These are phyloP conservation scores for Ambrosiella beaveri DNA, from an alignment of 2,329 filamentous ascomycete genomes.

Conservation along the genomic window DNA sequence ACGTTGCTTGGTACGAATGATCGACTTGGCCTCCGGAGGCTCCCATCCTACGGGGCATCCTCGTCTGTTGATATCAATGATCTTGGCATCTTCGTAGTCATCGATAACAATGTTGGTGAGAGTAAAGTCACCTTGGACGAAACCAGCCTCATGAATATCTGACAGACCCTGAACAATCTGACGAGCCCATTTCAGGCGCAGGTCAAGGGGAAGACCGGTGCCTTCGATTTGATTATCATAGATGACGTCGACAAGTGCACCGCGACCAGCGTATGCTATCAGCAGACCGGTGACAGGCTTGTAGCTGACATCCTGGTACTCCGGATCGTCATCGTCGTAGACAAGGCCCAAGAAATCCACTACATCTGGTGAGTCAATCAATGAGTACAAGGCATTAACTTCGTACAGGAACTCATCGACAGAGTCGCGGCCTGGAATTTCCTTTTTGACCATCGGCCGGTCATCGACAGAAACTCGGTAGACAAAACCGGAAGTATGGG, in stretches of 20 bases:
- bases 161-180: slow-evolving; percentile 81
- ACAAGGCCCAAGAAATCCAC: slow-evolving; percentile 79
- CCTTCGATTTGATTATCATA: slow-evolving; percentile 43
- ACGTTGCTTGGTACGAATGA: slow-evolving; percentile 75
- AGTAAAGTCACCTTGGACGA: slow-evolving; percentile 95
- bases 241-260: slow-evolving; percentile 77
- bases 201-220: slow-evolving; percentile 45
- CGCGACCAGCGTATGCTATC: slow-evolving; percentile 72
- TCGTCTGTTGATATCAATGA: slow-evolving; percentile 94
- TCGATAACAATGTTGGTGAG: slow-evolving; percentile 95
- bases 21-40: slow-evolving; percentile 69
- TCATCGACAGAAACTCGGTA: slow-evolving; percentile 70
- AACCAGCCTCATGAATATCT: slow-evolving; percentile 88
- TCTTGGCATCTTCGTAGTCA: slow-evolving; percentile 66
- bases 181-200: slow-evolving; percentile 70
- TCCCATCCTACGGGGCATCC: slow-evolving; percentile 98
- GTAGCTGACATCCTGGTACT: slow-evolving; percentile 21
- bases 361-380: slow-evolving; percentile 57
- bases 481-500: slow-evolving; percentile 91
- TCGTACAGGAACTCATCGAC: slow-evolving; percentile 96
- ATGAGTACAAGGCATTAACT: slow-evolving; percentile 75
- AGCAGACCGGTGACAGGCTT: slow-evolving; percentile 71
- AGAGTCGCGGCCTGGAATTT: slow-evolving; percentile 88
- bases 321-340: slow-evolving; percentile 61
- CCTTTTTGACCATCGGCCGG: slow-evolving; percentile 76